These are phyloP conservation scores for Chenopodium quinoa DNA, from an alignment of 148 eudicot species.

Conservation along the genomic window DNA sequence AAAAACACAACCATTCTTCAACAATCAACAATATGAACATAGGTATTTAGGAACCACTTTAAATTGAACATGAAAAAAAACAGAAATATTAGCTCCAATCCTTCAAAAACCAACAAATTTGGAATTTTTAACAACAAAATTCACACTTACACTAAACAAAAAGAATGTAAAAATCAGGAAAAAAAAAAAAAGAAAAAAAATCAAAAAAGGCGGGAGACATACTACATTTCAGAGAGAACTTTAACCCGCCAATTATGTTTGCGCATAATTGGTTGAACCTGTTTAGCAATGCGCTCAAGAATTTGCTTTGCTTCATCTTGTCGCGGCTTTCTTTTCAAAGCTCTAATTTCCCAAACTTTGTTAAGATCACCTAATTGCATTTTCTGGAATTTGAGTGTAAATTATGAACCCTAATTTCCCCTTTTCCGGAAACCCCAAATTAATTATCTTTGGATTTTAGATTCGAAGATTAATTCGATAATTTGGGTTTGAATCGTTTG, in stretches of 20 bases:
- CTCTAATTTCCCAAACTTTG: slow-evolving; percentile 91
- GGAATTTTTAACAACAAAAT: too few species aligned
- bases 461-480: neutral
- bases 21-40: neutral
- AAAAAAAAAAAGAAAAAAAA: too few species aligned
- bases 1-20: neutral
- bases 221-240: slow-evolving; percentile 84
- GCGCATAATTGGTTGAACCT: slow-evolving; percentile 91
- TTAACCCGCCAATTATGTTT: slow-evolving; percentile 89
- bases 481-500: neutral
- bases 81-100: too few species aligned
- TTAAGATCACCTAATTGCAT: slow-evolving; percentile 68
- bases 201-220: neutral
- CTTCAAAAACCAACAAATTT: too few species aligned
- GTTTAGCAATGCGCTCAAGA: slow-evolving; percentile 71
- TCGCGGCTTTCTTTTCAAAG: slow-evolving; percentile 55
- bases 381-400: neutral
- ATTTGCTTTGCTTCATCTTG: slow-evolving; percentile 65
- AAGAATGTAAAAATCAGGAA: too few species aligned
- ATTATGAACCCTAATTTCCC: slow-evolving; percentile 24
- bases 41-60: too few species aligned
- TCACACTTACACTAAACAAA: too few species aligned
- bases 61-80: too few species aligned
- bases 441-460: neutral
- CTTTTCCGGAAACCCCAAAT: neutral